Percentiles rank a stretch among this genome's conserved stretches.
Conservation (phyloP, 163 green algal species). For the Scenedesmus sp. region DNA sequence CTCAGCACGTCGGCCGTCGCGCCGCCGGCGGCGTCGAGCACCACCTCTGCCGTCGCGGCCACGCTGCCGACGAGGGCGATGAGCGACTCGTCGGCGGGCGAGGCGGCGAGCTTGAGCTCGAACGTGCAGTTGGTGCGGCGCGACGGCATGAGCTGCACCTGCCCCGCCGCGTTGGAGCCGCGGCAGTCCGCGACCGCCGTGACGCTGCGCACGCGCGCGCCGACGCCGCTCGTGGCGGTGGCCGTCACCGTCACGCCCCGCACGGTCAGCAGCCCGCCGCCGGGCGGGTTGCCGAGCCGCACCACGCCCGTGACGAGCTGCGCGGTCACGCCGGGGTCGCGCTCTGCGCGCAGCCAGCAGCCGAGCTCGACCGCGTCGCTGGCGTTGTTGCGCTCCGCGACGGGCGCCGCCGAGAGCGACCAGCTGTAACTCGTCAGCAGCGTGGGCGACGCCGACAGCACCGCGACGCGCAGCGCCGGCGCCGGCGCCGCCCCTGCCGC, state of each 20-base stretch:
- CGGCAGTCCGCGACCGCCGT: neutral
- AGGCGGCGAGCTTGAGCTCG: neutral
- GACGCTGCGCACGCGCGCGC: neutral
- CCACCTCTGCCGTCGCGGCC: no score
- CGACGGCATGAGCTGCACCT: constrained; percentile 3
- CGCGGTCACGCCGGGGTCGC: neutral
- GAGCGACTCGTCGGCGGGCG: no score
- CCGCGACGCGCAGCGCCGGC: neutral
- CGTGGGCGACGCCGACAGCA: neutral
- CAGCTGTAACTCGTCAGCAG: constrained; percentile 12
- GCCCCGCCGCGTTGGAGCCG: neutral
- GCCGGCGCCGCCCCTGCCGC: neutral
- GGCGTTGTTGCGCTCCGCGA: neutral
- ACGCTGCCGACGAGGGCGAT: no score
- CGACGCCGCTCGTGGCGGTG: neutral
- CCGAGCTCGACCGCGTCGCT: neutral
- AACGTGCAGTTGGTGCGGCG: neutral
- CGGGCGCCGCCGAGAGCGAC: neutral
- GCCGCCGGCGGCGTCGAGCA: no score
- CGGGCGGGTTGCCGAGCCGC: constrained; percentile 3
- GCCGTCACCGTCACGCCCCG: neutral
- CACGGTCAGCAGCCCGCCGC: neutral
- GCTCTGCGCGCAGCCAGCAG: neutral
- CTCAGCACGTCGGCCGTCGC: no score
- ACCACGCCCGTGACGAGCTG: neutral